Conservation (phyloP, 2,329 filamentous ascomycete genomes). For the Aspergillus pseudoglaucus region DNA sequence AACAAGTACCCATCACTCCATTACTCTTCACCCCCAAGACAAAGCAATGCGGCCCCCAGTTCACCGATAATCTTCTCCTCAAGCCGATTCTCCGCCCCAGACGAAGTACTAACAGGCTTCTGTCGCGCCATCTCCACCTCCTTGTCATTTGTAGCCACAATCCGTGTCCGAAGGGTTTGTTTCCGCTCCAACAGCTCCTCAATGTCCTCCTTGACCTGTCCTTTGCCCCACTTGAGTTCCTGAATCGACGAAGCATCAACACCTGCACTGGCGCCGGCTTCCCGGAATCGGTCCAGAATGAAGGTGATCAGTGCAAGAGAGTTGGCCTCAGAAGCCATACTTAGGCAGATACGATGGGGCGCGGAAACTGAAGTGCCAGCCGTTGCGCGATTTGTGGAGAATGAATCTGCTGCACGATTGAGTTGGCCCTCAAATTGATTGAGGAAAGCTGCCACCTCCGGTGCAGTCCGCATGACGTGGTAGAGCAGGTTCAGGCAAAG, state of each 20-base stretch:
- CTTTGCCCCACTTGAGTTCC: constrained; percentile 67
- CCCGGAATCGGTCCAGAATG: constrained; percentile 61
- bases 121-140: constrained; percentile 58
- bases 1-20: constrained; percentile 4
- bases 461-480: constrained; percentile 71
- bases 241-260: constrained; percentile 59
- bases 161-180: constrained; percentile 62
- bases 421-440: constrained; percentile 83
- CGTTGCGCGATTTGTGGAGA: constrained; percentile 47
- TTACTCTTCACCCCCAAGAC: constrained; percentile 35
- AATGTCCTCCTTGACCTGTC: constrained; percentile 68
- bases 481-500: constrained; percentile 82
- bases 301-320: constrained; percentile 68
- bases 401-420: constrained; percentile 61
- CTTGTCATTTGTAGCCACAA: constrained; percentile 65
- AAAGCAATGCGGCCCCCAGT: constrained; percentile 50
- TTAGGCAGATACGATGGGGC: constrained; percentile 62
- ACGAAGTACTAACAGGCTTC: constrained; percentile 34
- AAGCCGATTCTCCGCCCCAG: constrained; percentile 56
- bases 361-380: constrained; percentile 41
- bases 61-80: constrained; percentile 71
- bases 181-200: constrained; percentile 71
- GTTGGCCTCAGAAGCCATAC: constrained; percentile 70
- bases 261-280: constrained; percentile 57
- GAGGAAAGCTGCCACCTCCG: constrained; percentile 78